Conservation (phyloP, 208 protist genomes). For the Acanthamoeba royreba region DNA sequence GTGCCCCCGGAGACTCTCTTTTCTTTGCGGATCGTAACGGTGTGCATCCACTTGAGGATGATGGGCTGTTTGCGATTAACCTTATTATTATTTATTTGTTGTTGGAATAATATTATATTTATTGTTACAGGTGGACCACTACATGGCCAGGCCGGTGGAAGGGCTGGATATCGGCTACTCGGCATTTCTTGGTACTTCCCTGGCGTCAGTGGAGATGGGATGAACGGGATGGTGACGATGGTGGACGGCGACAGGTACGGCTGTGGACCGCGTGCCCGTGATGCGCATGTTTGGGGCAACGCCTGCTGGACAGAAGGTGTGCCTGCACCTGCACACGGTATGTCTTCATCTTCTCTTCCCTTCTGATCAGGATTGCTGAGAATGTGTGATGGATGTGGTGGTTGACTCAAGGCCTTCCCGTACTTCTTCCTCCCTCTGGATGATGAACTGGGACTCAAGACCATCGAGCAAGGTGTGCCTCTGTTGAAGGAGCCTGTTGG, state of each 20-base stretch:
- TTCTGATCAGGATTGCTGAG: neutral
- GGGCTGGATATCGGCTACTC: conserved; percentile 41
- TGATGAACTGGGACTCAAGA: neutral
- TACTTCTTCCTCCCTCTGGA: conserved; percentile 74
- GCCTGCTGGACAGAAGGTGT: conserved; percentile 74
- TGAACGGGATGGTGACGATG: no score
- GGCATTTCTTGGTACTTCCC: neutral
- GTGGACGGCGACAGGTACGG: no score
- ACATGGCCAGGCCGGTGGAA: conserved; percentile 31
- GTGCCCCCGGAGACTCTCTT: neutral
- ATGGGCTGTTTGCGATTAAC: no score
- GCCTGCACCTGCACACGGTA: conserved; percentile 75
- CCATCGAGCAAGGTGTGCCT: neutral
- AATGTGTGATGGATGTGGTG: neutral
- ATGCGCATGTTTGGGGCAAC: conserved; percentile 45
- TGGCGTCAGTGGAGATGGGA: no score
- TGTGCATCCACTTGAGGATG: neutral
- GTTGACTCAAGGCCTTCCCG: conserved; percentile 58
- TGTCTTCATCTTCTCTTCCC: neutral
- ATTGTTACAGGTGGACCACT: conserved; percentile 29
- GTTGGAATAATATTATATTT: neutral
- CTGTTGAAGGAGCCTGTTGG: no score
- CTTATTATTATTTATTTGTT: neutral
- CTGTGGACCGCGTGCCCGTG: conserved; percentile 14
- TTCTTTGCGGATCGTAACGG: neutral